Evolutionary conservation across 1,284 basidiomycete genomes (phyloP), one percentile per base, ranked within the genome.

Genomic region (Athelia sp.): DNA sequence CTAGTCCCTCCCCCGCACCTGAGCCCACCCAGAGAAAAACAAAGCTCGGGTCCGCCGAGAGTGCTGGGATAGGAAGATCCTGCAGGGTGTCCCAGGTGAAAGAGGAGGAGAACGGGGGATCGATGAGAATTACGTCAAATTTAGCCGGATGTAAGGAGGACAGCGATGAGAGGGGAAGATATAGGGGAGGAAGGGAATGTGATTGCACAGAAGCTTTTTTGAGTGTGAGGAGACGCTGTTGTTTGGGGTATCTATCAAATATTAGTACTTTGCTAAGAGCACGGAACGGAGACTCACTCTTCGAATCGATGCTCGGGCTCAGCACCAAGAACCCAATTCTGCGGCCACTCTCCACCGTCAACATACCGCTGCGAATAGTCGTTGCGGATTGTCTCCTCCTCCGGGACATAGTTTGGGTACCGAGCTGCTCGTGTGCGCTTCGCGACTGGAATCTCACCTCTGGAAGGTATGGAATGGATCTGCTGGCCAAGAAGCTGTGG

Each of bases 1-100:
- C 97, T 6, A 99, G 75, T 0, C 94, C 97, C 45, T 94, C 92
- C 2, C 86, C 85, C 14, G 90, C 87, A 1, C 93, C 94, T 51
- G 83, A 87, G 2, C 96, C 97, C 1, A 98, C 94, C 96, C 97
- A 99, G 47, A 99, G 74, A 63, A 98, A 96, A 13, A 99, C 79
- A 58, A 98, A 99, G 31, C 88, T 87, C 0, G 93, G 94, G 58
- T 96, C 95, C 0, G 93, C 87, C 0, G 92, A 89, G 18, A 98
- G 77, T 29, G 81, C 75, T 0, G 93, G 87, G 43, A 98, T 78
- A 0, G 93, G 93, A 1, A 98, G 71, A 13, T 84, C 80, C 47
- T 90, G 84, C 2, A 95, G 80, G 45, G 88, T 77, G 32, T 85
- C 82, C 92, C 92, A 99, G 1, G 83, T 81, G 69, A 90, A 94